These are phyloP conservation scores for Pseudogymnoascus sp. DNA, from an alignment of 2,329 filamentous ascomycete species.

Conservation along the genomic window DNA sequence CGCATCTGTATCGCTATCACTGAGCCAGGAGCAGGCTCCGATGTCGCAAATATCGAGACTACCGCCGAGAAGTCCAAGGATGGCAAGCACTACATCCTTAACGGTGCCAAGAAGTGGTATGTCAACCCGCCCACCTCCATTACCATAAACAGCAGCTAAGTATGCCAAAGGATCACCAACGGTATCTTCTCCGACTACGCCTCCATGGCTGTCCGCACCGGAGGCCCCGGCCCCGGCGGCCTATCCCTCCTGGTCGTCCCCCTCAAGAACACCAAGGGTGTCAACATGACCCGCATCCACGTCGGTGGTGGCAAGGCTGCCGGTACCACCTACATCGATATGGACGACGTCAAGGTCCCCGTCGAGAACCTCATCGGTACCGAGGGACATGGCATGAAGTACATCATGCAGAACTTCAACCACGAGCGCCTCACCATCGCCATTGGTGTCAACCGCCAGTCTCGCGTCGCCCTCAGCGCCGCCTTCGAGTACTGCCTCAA, in stretches of 20 bases:
- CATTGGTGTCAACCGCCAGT: conserved; percentile 54
- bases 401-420: conserved; percentile 75
- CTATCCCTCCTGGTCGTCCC: conserved; percentile 63
- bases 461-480: conserved; percentile 50
- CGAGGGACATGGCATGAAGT: conserved; percentile 62
- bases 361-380: conserved; percentile 61
- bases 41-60: conserved; percentile 66
- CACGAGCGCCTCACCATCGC: conserved; percentile 65
- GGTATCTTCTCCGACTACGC: conserved; percentile 62
- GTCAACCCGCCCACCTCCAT: neutral
- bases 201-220: conserved; percentile 67
- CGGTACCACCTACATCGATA: conserved; percentile 68
- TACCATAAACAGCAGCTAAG: neutral
- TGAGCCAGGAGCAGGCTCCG: conserved; percentile 65
- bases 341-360: conserved; percentile 67
- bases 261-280: conserved; percentile 57
- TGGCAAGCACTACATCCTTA: conserved; percentile 62
- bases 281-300: conserved; percentile 59
- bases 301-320: conserved; percentile 57
- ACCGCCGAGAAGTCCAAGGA: conserved; percentile 54
- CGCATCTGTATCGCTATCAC: conserved; percentile 71
- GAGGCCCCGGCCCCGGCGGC: conserved; percentile 52
- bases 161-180: conserved; percentile 52
- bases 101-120: conserved; percentile 67
- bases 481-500: conserved; percentile 58